Evolutionary conservation across 331 rosid species (phyloP).

Genomic region (Malus hybrid): DNA sequence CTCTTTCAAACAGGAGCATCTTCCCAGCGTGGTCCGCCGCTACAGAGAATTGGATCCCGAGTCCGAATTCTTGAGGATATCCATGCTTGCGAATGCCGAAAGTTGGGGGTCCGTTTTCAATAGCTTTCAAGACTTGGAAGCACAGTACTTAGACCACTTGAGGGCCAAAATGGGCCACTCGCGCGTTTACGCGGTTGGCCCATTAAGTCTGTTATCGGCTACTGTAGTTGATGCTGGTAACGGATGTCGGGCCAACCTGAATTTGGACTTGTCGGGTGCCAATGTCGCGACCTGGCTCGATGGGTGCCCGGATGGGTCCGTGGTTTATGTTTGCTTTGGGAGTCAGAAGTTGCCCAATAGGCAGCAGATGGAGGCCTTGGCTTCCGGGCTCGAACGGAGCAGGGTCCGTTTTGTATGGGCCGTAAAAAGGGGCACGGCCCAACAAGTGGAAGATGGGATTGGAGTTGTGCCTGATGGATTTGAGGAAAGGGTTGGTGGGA

Average conservation of each 20-base stretch:
- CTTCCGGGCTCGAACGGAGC: conserved; percentile 53
- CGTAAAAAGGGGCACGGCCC: conserved; percentile 17
- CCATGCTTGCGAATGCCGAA: conserved; percentile 8
- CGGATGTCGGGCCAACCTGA: background rate
- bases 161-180: background rate
- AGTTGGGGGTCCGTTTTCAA: conserved; percentile 44
- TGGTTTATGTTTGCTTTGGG: conserved; percentile 66
- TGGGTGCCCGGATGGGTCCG: conserved; percentile 42
- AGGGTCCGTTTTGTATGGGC: conserved; percentile 52
- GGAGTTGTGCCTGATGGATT: conserved; percentile 39
- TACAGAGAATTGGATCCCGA: conserved; percentile 42
- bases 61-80: conserved; percentile 24
- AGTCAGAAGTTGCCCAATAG: conserved; percentile 52
- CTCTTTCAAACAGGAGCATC: conserved; percentile 33
- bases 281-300: conserved; percentile 41
- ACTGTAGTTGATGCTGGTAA: background rate
- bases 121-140: conserved; percentile 31
- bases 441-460: conserved; percentile 20
- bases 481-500: conserved; percentile 34
- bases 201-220: conserved; percentile 3
- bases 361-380: conserved; percentile 56
- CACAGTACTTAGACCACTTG: conserved; percentile 20
- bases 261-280: background rate
- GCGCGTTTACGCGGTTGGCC: conserved; percentile 41
- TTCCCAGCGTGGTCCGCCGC: conserved; percentile 20